Conservation (phyloP, 257 asterid species). For the Paraleonurus japonicus region DNA sequence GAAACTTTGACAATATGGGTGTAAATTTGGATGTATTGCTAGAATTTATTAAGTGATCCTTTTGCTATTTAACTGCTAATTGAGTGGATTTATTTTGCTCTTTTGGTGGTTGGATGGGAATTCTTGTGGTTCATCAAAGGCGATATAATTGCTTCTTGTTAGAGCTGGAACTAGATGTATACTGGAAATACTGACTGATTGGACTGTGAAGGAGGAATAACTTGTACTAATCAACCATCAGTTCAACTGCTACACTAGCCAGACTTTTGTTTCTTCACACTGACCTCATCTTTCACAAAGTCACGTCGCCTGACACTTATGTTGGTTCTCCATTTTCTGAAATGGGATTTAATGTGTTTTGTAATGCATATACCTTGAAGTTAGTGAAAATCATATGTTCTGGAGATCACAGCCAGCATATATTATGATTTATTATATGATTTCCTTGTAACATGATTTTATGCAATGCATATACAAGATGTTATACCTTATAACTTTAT, state of each 20-base stretch:
- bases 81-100: not conserved
- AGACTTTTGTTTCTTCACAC: not conserved
- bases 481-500: not conserved
- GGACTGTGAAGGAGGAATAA: not conserved
- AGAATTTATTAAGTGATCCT: not conserved
- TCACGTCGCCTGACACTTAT: not conserved
- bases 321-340: not conserved
- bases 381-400: not conserved
- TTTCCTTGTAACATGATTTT: not conserved
- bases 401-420: not conserved
- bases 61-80: not conserved
- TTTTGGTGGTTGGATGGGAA: slow-evolving; percentile 2
- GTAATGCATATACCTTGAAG: not conserved
- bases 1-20: not conserved
- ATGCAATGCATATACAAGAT: not conserved
- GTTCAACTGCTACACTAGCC: not conserved
- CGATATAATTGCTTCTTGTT: not conserved
- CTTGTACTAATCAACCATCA: not conserved
- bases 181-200: not conserved
- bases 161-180: not conserved
- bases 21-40: not conserved
- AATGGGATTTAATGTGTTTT: slow-evolving; percentile 13
- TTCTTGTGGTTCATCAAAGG: not conserved
- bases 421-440: not conserved
- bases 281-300: slow-evolving; percentile 7